These are phyloP conservation scores for Haplosporangium sp. DNA, from an alignment of 371 early-diverging fungal species.

Conservation along the genomic window DNA sequence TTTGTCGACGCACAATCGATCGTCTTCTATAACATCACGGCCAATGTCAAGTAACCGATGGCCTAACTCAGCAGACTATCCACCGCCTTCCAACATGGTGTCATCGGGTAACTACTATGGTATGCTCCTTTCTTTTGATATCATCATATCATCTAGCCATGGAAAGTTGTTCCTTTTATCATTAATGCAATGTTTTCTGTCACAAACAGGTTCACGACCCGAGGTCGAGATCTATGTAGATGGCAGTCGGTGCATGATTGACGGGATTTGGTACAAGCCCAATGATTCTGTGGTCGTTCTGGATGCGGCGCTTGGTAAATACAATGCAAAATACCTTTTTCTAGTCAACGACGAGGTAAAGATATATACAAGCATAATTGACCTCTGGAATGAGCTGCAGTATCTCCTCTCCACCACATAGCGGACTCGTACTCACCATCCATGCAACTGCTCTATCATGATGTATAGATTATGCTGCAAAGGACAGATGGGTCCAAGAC, in stretches of 20 bases:
- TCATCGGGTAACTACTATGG: slow-evolving; percentile 32
- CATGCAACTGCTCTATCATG: neutral
- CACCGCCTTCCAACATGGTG: slow-evolving; percentile 20
- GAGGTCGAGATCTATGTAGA: slow-evolving; percentile 53
- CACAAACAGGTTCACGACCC: slow-evolving; percentile 10
- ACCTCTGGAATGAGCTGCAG: neutral
- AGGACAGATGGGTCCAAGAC: slow-evolving; percentile 50
- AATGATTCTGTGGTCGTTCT: slow-evolving; percentile 45
- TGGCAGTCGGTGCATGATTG: slow-evolving; percentile 46
- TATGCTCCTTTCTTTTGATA: neutral
- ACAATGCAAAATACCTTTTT: slow-evolving; percentile 46
- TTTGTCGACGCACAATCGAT: slow-evolving; percentile 17
- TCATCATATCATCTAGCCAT: neutral
- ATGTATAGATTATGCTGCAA: slow-evolving; percentile 41
- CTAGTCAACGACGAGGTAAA: slow-evolving; percentile 42
- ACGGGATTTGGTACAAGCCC: slow-evolving; percentile 51
- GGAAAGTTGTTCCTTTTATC: neutral
- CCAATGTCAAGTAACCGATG: slow-evolving; percentile 20
- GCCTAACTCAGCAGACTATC: slow-evolving; percentile 24
- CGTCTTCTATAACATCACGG: slow-evolving; percentile 19
- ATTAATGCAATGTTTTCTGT: neutral
- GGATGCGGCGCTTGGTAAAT: slow-evolving; percentile 47
- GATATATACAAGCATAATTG: neutral
- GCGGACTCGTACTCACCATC: too few relatives aligned
- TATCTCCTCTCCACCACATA: too few relatives aligned